Base-by-base conservation (phyloP, 2,329 filamentous ascomycete genomes). In the Fusarium sp. region DNA sequence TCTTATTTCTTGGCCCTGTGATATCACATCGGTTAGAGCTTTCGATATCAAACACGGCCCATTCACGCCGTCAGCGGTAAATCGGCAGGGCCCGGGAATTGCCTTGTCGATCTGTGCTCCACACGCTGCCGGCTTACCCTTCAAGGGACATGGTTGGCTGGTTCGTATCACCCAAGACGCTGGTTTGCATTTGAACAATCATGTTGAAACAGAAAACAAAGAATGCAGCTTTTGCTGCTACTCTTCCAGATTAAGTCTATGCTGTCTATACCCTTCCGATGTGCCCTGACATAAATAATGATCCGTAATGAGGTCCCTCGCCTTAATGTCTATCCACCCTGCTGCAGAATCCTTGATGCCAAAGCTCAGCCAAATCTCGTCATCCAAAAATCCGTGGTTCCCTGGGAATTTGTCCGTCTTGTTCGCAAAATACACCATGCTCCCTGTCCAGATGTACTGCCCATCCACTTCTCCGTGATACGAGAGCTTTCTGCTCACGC, bases 291-390 rank as follows among this genome's bases (percentile, higher is more conserved):
- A 76, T 8, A 76, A 27, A 63, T 76, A 73, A 54, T 76, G 74
- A 68, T 75, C 74, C 38, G 47, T 52, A 15, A 76, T 35, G 2
- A 76, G 57, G 25, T 76, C 72, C 50, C 63, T 73, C 7, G 74
- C 74, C 10, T 69, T 37, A 15, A 76, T 50, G n/a, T 76, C 74
- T 52, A 76, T 15, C 74, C 74, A 76, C n/a, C 74, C 74, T 17
- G 74, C 69, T 11, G 66, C 74, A 15, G 71, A 50, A 37, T 76
- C 74, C 27, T 65, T 65, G 58, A 76, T 74, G 9, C 74, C 74
- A 47, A 76, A 76, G 45, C 74, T 71, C 66, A 76, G 37, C 74
- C 74, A 76, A 12, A 76, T 40, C 69, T 76, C 74, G 22, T 76
- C 74, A 25, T 75, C 72, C 15, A 76, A 40, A 45, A 64, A 76